These are phyloP conservation scores for Dictyostelium intermedium DNA, from an alignment of 78 protist species.

Conservation along the genomic window DNA sequence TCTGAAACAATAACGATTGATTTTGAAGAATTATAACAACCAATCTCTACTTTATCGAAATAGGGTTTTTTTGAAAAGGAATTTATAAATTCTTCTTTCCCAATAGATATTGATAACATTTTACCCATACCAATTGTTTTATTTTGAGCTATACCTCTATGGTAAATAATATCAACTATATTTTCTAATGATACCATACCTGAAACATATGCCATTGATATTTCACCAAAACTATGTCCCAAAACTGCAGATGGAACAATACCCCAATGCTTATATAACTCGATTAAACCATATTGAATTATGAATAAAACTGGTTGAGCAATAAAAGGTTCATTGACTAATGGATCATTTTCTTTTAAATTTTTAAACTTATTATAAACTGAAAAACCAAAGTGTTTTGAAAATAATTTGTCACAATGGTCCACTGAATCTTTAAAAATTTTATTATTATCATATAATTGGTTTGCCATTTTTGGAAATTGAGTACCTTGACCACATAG, in stretches of 20 bases:
- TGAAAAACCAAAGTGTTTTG: slow-evolving; percentile 14
- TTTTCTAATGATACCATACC: slow-evolving; percentile 1
- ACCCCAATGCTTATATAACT: slow-evolving; percentile 30
- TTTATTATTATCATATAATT: slow-evolving; percentile 13
- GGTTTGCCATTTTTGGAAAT: slow-evolving; percentile 15
- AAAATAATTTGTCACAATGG: not conserved
- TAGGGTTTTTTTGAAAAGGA: not conserved
- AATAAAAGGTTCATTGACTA: slow-evolving; percentile 7
- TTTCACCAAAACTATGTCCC: slow-evolving; percentile 82
- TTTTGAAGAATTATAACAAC: not conserved
- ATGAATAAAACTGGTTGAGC: slow-evolving; percentile 62
- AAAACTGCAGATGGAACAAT: slow-evolving; percentile 46
- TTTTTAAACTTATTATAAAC: slow-evolving; percentile 19
- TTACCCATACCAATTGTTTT: slow-evolving; percentile 31
- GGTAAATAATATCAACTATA: not conserved
- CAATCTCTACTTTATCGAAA: not conserved
- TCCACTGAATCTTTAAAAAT: slow-evolving; percentile 4
- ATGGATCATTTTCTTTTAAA: not conserved
- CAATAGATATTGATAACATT: slow-evolving; percentile 19
- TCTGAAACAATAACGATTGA: not conserved
- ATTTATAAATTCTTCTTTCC: not conserved
- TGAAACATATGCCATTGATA: slow-evolving; percentile 12
- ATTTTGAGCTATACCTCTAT: not conserved
- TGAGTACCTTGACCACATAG: slow-evolving; percentile 61
- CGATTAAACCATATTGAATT: slow-evolving; percentile 35